Evolutionary conservation across 1,139 yeast species (phyloP).

Genomic region (Kodamaea sp.): DNA sequence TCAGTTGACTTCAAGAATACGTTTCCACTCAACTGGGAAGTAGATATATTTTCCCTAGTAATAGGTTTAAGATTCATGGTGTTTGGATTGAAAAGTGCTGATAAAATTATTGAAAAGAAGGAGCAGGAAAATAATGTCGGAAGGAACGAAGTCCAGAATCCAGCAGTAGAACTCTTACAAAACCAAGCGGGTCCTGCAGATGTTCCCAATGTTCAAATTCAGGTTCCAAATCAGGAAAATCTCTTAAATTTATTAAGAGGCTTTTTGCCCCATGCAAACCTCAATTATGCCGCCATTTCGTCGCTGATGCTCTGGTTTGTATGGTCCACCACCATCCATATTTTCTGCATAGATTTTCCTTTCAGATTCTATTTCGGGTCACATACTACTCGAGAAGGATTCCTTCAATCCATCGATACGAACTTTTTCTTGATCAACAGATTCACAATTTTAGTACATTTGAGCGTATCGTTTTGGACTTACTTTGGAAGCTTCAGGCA

Average conservation of each 20-base stretch:
- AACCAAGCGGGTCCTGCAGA: not conserved
- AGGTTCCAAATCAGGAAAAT: not conserved
- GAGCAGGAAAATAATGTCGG: not conserved
- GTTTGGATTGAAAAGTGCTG: conserved; percentile 16
- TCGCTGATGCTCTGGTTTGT: conserved; percentile 15
- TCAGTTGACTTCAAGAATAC: conserved; percentile 4
- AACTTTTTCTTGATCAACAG: conserved; percentile 14
- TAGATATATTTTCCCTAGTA: conserved; percentile 12
- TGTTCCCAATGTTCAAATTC: not conserved
- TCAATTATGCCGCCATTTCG: not conserved
- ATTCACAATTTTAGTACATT: conserved; percentile 19
- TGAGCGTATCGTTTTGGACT: conserved; percentile 27
- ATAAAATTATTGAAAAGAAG: conserved; percentile 10
- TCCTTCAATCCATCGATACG: not conserved
- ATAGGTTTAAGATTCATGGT: conserved; percentile 24
- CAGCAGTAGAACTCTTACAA: not conserved
- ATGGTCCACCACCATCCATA: conserved; percentile 28
- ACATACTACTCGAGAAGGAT: too few species aligned
- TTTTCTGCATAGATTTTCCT: conserved; percentile 28
- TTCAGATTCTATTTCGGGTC: conserved; percentile 8
- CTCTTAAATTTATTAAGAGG: not conserved
- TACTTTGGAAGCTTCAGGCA: conserved; percentile 17
- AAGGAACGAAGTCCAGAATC: not conserved
- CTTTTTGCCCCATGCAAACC: not conserved
- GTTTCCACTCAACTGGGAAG: conserved; percentile 10